Evolutionary conservation across 1,284 basidiomycete genomes (phyloP).

Genomic region (Trichosporon inkin): DNA sequence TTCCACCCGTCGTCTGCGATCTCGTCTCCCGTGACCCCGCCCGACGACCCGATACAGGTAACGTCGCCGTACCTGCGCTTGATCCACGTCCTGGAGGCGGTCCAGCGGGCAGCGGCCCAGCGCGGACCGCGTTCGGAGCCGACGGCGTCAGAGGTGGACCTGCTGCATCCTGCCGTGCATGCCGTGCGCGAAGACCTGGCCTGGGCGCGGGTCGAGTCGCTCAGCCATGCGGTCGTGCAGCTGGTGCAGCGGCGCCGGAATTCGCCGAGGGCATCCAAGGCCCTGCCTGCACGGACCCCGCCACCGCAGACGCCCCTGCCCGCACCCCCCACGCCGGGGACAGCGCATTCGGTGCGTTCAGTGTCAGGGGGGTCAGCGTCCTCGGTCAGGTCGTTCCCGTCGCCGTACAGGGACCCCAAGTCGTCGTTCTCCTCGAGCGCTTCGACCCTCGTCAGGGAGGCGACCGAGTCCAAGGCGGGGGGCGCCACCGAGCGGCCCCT

Average conservation of each 20-base stretch:
- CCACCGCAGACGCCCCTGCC: conserved; percentile 15
- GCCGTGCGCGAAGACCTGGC: conserved; percentile 34
- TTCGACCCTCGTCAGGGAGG: conserved; percentile 8
- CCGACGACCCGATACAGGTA: conserved; percentile 4
- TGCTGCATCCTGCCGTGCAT: conserved; percentile 28
- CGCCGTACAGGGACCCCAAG: background rate
- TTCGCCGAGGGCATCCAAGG: background rate
- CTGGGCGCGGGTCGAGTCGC: conserved; percentile 34
- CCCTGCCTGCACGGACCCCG: conserved; percentile 11
- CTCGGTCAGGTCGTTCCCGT: background rate
- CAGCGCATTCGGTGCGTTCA: background rate
- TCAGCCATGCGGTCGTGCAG: conserved; percentile 27
- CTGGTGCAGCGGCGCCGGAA: conserved; percentile 22
- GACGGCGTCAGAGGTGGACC: background rate
- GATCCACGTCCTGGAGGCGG: conserved; percentile 10
- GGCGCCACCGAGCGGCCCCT: background rate
- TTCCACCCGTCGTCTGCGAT: conserved; percentile 25
- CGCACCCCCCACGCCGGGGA: background rate
- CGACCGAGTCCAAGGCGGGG: background rate
- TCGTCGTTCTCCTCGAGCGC: background rate
- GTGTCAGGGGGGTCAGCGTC: background rate
- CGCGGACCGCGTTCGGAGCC: background rate
- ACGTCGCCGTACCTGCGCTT: conserved; percentile 14
- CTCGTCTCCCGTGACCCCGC: conserved; percentile 17
- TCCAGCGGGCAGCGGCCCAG: conserved; percentile 10